Evolutionary conservation across 2,329 filamentous ascomycete genomes (phyloP), one percentile per base, ranked within the genome.

Genomic region (Hymenoscyphus fructigenus): DNA sequence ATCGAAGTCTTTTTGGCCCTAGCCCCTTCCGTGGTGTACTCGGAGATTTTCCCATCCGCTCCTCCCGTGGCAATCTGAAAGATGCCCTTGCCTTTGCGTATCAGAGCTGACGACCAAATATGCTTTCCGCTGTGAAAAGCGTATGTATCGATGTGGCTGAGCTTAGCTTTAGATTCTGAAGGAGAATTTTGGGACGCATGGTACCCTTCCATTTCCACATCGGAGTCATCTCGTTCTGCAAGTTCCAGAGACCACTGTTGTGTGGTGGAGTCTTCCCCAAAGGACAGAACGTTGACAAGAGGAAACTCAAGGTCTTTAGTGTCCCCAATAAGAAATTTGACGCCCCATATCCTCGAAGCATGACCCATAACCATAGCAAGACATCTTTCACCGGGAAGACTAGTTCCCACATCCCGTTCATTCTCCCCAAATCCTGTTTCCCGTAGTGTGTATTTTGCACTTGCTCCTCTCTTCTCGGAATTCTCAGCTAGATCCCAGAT

Each of bases 271-370:
- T 97, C 93, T 77, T 97, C 93, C 12, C 93, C 92, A 70, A 93
- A 91, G 0, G 94, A 96, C 50, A 92, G 83, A 0, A 96, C 73
- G 10, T 80, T 81, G 20, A 89, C 64, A 1, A 71, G 67, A 7
- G 75, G 61, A 1, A 63, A 65, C 17, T 57, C 32, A n/a, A 20
- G 23, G 3, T 20, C n/a, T 58, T 34, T 38, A 23, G 2, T 60
- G 38, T 61, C 41, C 17, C 50, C 47, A 15, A 57, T 72, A 0
- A 88, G 78, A 69, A 97, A 95, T 62, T 85, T 84, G 9, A 97
- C 87, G 57, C 87, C 85, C 95, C 95, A 99, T 69, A 99, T 96
- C 65, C 95, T 86, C 7, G 94, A 96, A 2, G 85, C 79, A 77
- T 99, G 95, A 0, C 91, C 94, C 90, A 95, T 97, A 1, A 84